phyloP scores from a whole-genome alignment of 441 rosid species.

The Arabidopsis lyrata region DNA sequence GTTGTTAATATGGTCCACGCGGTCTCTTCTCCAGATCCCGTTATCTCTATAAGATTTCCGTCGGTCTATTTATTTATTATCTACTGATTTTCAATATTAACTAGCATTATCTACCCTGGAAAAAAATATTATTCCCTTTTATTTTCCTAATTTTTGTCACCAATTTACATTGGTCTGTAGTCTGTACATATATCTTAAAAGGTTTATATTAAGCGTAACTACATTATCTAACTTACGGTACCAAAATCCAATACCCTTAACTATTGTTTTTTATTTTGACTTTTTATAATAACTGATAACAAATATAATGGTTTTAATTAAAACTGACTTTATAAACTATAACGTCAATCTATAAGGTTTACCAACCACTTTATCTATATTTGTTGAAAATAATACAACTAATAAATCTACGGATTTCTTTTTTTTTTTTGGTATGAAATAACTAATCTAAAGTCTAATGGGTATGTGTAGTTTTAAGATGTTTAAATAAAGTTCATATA shows the following conservation, averaged over 20 bases:
- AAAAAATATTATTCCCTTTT: not conserved
- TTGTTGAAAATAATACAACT: not conserved
- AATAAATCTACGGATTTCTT: not conserved
- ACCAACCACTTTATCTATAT: conserved; percentile 10
- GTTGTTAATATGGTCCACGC: conserved; percentile 43
- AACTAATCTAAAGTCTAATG: not conserved
- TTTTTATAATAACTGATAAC: not conserved
- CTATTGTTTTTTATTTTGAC: too few species aligned
- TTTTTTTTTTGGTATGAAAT: too few species aligned
- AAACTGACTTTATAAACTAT: not conserved
- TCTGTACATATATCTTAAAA: too few species aligned
- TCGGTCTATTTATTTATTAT: conserved; percentile 30
- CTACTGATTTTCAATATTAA: too few species aligned
- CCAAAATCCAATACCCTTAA: too few species aligned
- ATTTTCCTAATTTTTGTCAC: not conserved
- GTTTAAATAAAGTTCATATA: too few species aligned
- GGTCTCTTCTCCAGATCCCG: conserved; percentile 40
- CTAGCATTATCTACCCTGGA: too few species aligned
- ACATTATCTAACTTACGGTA: too few species aligned
- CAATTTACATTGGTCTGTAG: too few species aligned
- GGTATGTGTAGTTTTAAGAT: not conserved
- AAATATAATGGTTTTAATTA: not conserved
- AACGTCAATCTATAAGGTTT: not conserved
- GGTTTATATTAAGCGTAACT: too few species aligned
- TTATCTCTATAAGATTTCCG: conserved; percentile 37